Percentiles rank a stretch among this genome's conserved stretches.
Evolutionary conservation across 2,329 filamentous ascomycete genomes (phyloP).

Genomic region (Hypoxylon sp.): DNA sequence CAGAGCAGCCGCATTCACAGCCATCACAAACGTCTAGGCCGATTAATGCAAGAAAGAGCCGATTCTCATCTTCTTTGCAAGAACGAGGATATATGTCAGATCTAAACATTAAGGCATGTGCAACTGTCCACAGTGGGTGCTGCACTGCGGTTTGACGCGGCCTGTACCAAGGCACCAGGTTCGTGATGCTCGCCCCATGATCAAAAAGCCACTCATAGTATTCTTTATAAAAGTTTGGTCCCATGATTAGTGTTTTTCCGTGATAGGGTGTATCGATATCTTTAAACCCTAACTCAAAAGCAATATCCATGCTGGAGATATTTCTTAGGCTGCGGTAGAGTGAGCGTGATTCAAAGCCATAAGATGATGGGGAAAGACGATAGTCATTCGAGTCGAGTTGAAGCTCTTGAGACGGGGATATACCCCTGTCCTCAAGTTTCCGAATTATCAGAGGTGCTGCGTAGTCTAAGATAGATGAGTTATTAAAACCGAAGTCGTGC

Average conservation of each 20-base stretch:
- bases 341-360: neutral
- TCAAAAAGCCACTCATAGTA: neutral
- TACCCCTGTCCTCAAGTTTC: neutral
- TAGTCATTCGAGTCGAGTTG: neutral
- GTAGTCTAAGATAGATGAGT: neutral
- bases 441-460: neutral
- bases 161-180: neutral
- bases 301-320: neutral
- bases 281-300: slow-evolving; percentile 4
- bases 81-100: no score
- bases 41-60: no score
- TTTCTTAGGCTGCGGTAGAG: neutral
- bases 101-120: neutral
- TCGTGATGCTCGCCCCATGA: neutral
- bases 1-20: slow-evolving; percentile 7
- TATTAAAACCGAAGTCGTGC: neutral
- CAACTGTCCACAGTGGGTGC: neutral
- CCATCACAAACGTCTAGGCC: slow-evolving; percentile 1
- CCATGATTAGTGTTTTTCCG: neutral
- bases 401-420: neutral
- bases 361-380: slow-evolving; percentile 1
- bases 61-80: no score
- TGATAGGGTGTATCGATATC: slow-evolving; percentile 6
- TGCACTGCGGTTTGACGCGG: neutral
- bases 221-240: neutral